Evolutionary conservation across 2,329 filamentous ascomycete species (phyloP).

Genomic region (Penicillium frequentans): DNA sequence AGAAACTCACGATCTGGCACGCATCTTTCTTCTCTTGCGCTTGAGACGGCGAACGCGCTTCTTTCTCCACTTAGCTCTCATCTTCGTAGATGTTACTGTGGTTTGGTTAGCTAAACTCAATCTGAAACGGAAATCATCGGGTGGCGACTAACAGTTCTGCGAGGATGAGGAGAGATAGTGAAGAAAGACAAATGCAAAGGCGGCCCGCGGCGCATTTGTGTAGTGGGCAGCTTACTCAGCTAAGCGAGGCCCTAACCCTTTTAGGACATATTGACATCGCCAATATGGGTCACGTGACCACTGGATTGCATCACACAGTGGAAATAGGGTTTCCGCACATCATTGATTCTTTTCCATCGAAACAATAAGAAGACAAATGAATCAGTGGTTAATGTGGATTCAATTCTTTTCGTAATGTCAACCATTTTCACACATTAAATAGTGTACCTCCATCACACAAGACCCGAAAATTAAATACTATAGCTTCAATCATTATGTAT

Average conservation of each 20-base stretch:
- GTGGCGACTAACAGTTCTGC: slow-evolving; percentile 42
- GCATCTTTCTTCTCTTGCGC: slow-evolving; percentile 99
- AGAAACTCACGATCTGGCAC: slow-evolving; percentile 82
- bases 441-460: background rate
- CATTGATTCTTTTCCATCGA: slow-evolving; percentile 3
- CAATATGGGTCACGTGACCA: slow-evolving; percentile 12
- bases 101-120: slow-evolving; percentile 17
- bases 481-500: background rate
- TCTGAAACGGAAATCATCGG: background rate
- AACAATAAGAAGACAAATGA: slow-evolving; percentile 1
- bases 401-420: background rate
- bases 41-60: slow-evolving; percentile 99
- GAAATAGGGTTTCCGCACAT: slow-evolving; percentile 18
- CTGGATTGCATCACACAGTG: slow-evolving; percentile 17
- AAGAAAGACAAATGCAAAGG: slow-evolving; percentile 35
- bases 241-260: slow-evolving; percentile 22
- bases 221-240: slow-evolving; percentile 44
- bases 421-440: background rate
- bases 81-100: slow-evolving; percentile 48
- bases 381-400: background rate
- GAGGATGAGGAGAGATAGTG: slow-evolving; percentile 46
- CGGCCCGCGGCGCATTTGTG: slow-evolving; percentile 40
- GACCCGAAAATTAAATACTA: background rate
- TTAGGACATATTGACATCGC: slow-evolving; percentile 5
- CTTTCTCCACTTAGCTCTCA: slow-evolving; percentile 99